Base-by-base conservation (phyloP, 352 stramenopile genomes). In the Pythium dissimile region DNA sequence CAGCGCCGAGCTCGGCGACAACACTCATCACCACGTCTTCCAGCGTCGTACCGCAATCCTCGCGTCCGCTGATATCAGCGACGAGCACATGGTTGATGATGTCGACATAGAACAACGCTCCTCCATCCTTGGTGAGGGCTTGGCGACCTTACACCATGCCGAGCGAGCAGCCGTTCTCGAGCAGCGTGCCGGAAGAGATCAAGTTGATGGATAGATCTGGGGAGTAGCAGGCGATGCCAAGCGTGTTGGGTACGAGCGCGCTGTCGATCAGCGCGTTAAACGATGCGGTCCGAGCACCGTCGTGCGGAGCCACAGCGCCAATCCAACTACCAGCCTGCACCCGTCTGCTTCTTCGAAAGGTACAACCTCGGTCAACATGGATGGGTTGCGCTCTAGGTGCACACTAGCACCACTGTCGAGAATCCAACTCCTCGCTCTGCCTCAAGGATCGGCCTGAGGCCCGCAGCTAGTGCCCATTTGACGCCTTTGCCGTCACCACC, bases 61-160 rank as follows among this genome's bases (percentile, higher is more conserved):
- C 32, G 18, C 30, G 20, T 26, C 23, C 7, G 20, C 42, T n/a
- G 10, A 26, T 41, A 28, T 53, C 45, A n/a, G 45, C 45, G 28
- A 51, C 44, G 6, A 53, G 27, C n/a, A 64, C 56, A 1, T 30
- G 12, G 27, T 54, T 59, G n/a, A 41, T 58, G 16, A 65, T n/a
- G 15, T 34, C 1, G 2, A 54, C 4, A 24, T 66, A 43, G 2
- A 59, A 23, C 0, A 66, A 27, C 1, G 24, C 16, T 11, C 27
- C 11, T 3, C 34, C 58, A 20, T 48, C 16, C 24, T 55, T 49
- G 5, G 31, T 30, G 7, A 66, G 1, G 0, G 50, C 35, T 5
- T 38, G n/a, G 5, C 44, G 30, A 1, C 34, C 20, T 6, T 51
- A 15, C 4, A 28, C 3, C 1, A 21, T 21, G 31, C 21, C 32